Evolutionary conservation across 2,329 filamentous ascomycete genomes (phyloP), one percentile per base, ranked within the genome.

Genomic region (Ceratocystis diversiconidia): DNA sequence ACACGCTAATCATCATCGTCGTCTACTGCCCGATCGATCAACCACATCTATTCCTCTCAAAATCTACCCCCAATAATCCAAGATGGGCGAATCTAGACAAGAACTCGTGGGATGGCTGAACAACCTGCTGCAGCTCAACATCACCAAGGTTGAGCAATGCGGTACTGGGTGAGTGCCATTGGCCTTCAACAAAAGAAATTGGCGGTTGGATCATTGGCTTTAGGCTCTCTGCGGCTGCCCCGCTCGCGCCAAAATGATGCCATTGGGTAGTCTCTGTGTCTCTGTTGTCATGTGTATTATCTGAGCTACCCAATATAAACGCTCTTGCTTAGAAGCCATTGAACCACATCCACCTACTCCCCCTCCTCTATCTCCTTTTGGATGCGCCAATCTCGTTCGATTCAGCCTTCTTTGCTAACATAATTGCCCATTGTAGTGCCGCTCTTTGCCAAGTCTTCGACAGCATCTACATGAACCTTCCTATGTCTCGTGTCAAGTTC

Each of bases 61-160:
- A 44, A 28, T 61, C 41, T 46, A 28, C 15, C 66, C 66, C 30
- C 17, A 8, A 59, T 36, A 19, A 59, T 63, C 65, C 76, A 78
- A 75, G 71, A 86, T 86, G 83, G 81, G 82, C 75, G 83, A 85
- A 79, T 86, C 83, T 73, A 82, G 94, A 81, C 94, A 99, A 79
- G 94, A 99, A 80, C 85, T 99, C 72, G 82, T 99, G 72, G 84
- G 86, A 79, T 99, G 94, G 94, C 81, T 97, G 71, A 99, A 99
- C 82, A 92, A 89, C 82, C 88, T 99, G 69, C 86, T 99, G 63
- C 91, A 96, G 80, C 87, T 99, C 73, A 99, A 97, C 80, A 86
- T 99, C 73, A 97, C 89, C 73, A 97, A 96, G 79, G 90, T 99
- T 75, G 94, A 99, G 80, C 94, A 99, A 82, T 97, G 92, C 76